phyloP scores from a whole-genome alignment of 441 rosid genomes.

The Viola pubescens region DNA sequence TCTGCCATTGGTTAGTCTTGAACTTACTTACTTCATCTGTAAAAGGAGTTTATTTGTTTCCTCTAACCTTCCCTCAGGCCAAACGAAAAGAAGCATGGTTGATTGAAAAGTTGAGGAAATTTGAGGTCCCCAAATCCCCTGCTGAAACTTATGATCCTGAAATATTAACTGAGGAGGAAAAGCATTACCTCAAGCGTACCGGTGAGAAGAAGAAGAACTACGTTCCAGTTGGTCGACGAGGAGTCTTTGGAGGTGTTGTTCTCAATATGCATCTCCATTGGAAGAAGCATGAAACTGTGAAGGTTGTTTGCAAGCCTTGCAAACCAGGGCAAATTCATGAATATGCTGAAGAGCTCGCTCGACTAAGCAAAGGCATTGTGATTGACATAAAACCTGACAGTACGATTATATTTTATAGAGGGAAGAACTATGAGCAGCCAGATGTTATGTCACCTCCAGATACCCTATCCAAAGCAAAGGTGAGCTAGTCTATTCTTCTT shows the following conservation, averaged over 20 bases:
- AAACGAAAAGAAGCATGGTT: conserved; percentile 82
- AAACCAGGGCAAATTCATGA: conserved; percentile 65
- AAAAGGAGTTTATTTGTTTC: neutral
- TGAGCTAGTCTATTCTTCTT: conserved; percentile 13
- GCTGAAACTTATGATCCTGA: conserved; percentile 68
- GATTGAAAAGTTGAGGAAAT: conserved; percentile 76
- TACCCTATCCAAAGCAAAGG: conserved; percentile 73
- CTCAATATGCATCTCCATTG: conserved; percentile 90
- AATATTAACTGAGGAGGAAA: conserved; percentile 79
- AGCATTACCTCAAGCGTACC: conserved; percentile 75
- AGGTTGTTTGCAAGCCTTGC: conserved; percentile 81
- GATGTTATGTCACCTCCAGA: conserved; percentile 59
- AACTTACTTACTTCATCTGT: neutral
- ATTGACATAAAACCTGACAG: conserved; percentile 71
- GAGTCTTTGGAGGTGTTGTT: conserved; percentile 88
- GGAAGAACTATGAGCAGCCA: conserved; percentile 81
- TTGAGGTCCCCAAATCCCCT: conserved; percentile 43
- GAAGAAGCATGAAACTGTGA: conserved; percentile 89
- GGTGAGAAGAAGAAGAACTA: conserved; percentile 81
- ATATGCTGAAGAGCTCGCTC: conserved; percentile 71
- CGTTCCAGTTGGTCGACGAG: conserved; percentile 78
- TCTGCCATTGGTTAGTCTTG: no score
- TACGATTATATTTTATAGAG: conserved; percentile 62
- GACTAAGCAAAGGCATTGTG: conserved; percentile 68
- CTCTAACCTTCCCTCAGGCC: conserved; percentile 31